Evolutionary conservation across 257 asterid genomes (phyloP).

Genomic region (Craterostigma plantagineum): DNA sequence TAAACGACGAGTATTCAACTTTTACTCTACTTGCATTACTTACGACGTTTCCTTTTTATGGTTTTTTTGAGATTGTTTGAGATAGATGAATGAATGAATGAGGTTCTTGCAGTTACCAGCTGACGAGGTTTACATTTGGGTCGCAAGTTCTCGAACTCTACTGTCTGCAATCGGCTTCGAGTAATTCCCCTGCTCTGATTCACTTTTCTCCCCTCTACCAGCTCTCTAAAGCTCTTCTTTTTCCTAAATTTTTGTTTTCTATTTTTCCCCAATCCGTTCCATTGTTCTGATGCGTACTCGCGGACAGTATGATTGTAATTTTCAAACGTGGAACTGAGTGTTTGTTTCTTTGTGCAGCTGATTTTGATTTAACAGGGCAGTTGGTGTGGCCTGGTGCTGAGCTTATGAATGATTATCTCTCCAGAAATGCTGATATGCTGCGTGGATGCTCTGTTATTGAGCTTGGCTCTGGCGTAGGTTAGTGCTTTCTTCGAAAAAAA

Average conservation of each 20-base stretch:
- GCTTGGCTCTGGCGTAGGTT: conserved; percentile 94
- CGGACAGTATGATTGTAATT: too few relatives aligned
- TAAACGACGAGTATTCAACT: conserved; percentile 42
- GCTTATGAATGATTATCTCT: conserved; percentile 60
- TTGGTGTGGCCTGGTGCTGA: conserved; percentile 96
- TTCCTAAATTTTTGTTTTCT: too few relatives aligned
- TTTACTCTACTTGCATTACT: not conserved
- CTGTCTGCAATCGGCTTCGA: conserved; percentile 77
- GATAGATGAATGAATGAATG: not conserved
- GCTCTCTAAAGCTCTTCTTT: conserved; percentile 1
- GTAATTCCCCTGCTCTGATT: conserved; percentile 16
- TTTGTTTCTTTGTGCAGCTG: conserved; percentile 34
- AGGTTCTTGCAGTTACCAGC: conserved; percentile 43
- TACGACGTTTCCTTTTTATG: not conserved
- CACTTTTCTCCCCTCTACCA: not conserved
- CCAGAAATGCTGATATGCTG: conserved; percentile 41
- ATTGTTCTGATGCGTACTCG: conserved; percentile 3
- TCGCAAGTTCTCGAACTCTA: conserved; percentile 57
- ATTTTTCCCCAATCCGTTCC: too few relatives aligned
- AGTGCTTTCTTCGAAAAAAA: conserved; percentile 11
- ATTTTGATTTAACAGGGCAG: conserved; percentile 93
- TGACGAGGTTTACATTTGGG: conserved; percentile 59
- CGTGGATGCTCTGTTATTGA: conserved; percentile 63
- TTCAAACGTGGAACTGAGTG: too few relatives aligned
- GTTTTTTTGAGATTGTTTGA: not conserved